phyloP scores from a whole-genome alignment of 2,329 filamentous ascomycete genomes.

The Talaromyces sp. region DNA sequence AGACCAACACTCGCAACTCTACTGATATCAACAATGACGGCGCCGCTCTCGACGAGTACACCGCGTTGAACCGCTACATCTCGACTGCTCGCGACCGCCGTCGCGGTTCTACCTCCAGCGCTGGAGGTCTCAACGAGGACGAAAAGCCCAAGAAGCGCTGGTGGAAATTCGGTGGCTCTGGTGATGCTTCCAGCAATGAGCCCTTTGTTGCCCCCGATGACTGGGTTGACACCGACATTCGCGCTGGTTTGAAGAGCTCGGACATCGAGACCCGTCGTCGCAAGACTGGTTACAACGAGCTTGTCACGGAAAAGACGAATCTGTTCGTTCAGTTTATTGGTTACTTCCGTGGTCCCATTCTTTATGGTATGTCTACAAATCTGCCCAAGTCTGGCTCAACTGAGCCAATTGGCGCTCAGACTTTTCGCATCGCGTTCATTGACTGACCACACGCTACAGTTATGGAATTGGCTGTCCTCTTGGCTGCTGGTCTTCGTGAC shows the following conservation, averaged over 20 bases:
- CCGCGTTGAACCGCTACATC: constrained; percentile 61
- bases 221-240: constrained; percentile 64
- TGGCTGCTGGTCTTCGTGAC: constrained; percentile 66
- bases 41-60: constrained; percentile 54
- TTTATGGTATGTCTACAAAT: constrained; percentile 58
- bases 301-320: constrained; percentile 67
- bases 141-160: constrained; percentile 53
- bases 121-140: constrained; percentile 37
- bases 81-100: constrained; percentile 58
- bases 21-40: constrained; percentile 28
- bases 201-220: constrained; percentile 53
- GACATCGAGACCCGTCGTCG: constrained; percentile 62
- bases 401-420: background rate
- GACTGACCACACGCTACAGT: constrained; percentile 29
- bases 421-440: background rate
- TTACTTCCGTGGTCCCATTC: constrained; percentile 68
- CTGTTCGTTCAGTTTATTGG: constrained; percentile 66
- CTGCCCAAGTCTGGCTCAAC: background rate
- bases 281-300: constrained; percentile 64
- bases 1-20: constrained; percentile 31
- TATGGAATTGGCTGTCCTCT: constrained; percentile 68
- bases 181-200: constrained; percentile 19
- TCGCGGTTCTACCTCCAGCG: constrained; percentile 42
- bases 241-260: constrained; percentile 53
- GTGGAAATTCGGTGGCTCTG: constrained; percentile 38